These are phyloP conservation scores for Pleurotus eryngii DNA, from an alignment of 768 basidiomycete species.

Conservation along the genomic window DNA sequence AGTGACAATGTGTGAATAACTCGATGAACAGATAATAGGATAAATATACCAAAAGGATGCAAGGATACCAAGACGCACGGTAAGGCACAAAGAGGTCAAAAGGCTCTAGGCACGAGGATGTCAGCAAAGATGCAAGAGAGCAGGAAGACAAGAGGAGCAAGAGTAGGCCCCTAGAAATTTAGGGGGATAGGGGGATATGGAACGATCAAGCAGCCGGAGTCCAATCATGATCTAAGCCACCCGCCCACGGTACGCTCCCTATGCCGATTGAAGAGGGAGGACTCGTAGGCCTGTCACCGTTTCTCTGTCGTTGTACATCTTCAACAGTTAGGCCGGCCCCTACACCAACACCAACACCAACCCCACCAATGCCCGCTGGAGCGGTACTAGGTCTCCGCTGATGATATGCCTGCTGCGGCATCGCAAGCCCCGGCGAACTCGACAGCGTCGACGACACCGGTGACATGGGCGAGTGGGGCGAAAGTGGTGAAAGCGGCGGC, in stretches of 20 bases:
- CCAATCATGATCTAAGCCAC: constrained; percentile 38
- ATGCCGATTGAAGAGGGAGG: constrained; percentile 4
- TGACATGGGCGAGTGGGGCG: neutral
- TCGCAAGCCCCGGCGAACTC: too few relatives aligned
- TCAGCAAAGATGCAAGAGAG: too few relatives aligned
- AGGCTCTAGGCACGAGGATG: too few relatives aligned
- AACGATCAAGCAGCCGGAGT: constrained; percentile 17
- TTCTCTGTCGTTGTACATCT: neutral
- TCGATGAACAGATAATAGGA: too few relatives aligned
- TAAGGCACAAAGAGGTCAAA: too few relatives aligned
- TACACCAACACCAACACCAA: neutral
- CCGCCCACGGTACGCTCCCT: constrained; percentile 38
- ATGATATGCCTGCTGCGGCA: constrained; percentile 11
- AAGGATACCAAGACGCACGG: too few relatives aligned
- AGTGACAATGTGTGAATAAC: too few relatives aligned
- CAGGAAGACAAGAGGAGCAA: too few relatives aligned
- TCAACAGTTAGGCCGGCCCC: neutral
- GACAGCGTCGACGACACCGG: constrained; percentile 11
- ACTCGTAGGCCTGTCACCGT: constrained; percentile 15
- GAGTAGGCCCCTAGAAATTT: too few relatives aligned
- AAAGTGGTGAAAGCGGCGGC: constrained; percentile 11
- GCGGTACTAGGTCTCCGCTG: neutral
- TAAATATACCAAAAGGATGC: too few relatives aligned
- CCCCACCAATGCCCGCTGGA: neutral
- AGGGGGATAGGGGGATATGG: too few relatives aligned